These are phyloP conservation scores for Ophiostoma piceae DNA, from an alignment of 2,329 filamentous ascomycete species.

Conservation along the genomic window DNA sequence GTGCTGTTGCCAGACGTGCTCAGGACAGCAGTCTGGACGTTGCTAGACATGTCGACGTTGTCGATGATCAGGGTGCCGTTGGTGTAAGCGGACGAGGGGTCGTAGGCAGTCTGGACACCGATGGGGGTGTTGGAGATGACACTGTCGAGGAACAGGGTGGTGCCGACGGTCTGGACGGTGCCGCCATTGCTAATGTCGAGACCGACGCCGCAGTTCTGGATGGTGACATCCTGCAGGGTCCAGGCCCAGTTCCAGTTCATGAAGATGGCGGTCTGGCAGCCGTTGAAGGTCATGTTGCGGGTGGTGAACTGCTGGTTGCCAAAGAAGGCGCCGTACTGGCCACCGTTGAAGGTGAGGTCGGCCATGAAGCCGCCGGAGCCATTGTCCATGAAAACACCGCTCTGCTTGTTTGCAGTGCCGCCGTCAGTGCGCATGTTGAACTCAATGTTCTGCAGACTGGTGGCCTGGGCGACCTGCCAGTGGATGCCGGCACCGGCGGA, in stretches of 20 bases:
- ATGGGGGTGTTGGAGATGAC: constrained; percentile 68
- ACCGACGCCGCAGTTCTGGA: constrained; percentile 70
- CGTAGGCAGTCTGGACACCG: constrained; percentile 72
- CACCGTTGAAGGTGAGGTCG: constrained; percentile 78
- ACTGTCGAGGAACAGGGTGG: constrained; percentile 77
- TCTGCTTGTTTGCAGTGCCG: constrained; percentile 59
- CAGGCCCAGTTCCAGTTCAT: constrained; percentile 93
- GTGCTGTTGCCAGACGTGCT: constrained; percentile 50
- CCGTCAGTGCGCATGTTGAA: constrained; percentile 71
- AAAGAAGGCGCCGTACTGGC: constrained; percentile 69
- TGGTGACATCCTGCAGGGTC: constrained; percentile 69
- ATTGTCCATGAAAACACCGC: constrained; percentile 80
- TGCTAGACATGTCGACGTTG: constrained; percentile 76
- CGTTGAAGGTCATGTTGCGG: constrained; percentile 75
- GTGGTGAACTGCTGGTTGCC: constrained; percentile 86
- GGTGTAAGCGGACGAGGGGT: constrained; percentile 50
- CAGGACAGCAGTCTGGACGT: constrained; percentile 61
- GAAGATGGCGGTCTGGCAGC: constrained; percentile 75
- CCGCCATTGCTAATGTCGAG: constrained; percentile 70
- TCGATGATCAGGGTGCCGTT: constrained; percentile 81
- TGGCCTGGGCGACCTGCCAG: constrained; percentile 82
- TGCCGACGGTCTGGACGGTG: constrained; percentile 69
- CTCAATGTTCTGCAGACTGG: constrained; percentile 72
- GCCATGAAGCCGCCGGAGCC: constrained; percentile 79
- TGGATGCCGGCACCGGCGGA: constrained; percentile 65